These are phyloP conservation scores for Pterocarpus macrocarpus DNA, from an alignment of 306 rosid species.

Conservation along the genomic window DNA sequence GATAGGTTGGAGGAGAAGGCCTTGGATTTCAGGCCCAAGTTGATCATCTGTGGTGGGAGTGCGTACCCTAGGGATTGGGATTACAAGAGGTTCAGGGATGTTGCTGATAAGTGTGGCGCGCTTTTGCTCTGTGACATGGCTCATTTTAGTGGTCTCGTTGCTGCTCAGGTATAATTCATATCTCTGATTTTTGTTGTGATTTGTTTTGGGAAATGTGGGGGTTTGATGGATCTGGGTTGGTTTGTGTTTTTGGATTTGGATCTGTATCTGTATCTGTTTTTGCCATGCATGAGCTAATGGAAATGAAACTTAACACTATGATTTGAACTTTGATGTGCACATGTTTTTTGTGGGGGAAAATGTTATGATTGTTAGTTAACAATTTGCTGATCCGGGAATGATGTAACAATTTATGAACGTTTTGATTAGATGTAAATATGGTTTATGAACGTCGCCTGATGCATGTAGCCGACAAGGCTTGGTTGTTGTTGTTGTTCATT, in stretches of 20 bases:
- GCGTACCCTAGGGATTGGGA: slow-evolving; percentile 98
- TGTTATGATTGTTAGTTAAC: too few relatives aligned
- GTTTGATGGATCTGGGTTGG: not conserved
- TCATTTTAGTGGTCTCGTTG: slow-evolving; percentile 92
- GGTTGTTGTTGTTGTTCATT: not conserved
- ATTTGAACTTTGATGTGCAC: too few relatives aligned
- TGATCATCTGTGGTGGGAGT: slow-evolving; percentile 96
- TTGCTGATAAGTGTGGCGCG: slow-evolving; percentile 90
- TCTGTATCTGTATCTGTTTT: slow-evolving; percentile 20
- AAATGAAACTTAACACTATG: not conserved
- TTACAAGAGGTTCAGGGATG: slow-evolving; percentile 67
- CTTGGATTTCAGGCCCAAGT: slow-evolving; percentile 84
- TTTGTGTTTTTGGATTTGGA: not conserved
- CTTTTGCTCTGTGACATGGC: slow-evolving; percentile 97
- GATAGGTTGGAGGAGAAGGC: slow-evolving; percentile 95
- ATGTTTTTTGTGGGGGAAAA: too few relatives aligned
- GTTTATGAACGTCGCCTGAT: too few relatives aligned
- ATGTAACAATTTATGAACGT: not conserved
- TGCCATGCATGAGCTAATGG: not conserved
- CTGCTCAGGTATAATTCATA: slow-evolving; percentile 71
- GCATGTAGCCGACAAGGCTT: too few relatives aligned
- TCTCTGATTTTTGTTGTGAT: not conserved
- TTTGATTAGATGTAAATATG: too few relatives aligned
- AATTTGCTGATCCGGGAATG: not conserved
- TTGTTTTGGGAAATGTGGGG: not conserved